Evolutionary conservation across 164 flowering plant genomes (phyloP), one percentile per base, ranked within the genome.

Genomic region (Magnolia changhungtana): DNA sequence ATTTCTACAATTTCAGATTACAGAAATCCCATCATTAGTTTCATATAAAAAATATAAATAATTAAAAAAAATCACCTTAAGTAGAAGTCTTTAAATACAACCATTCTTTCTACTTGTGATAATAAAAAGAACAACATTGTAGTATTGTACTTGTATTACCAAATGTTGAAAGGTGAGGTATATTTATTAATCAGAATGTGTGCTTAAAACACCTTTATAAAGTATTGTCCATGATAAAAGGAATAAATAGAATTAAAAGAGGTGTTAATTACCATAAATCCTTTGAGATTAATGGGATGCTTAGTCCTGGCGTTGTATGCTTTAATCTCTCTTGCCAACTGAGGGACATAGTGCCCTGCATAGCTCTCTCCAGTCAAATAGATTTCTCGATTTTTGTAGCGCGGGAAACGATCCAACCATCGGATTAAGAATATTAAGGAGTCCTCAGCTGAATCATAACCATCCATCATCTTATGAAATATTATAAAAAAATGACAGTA

Each of bases 331-430:
- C 81, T 80, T 6, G 98, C 97, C 72, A 94, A 72, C 78, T 92
- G 98, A 76, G 97, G 97, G 7, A 92, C 96, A 75, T 94, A 92
- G 69, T 94, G 97, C n/a, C 97, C 98, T 1, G 96, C 98, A 58
- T 94, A 94, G 87, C 98, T 94, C 81, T 94, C 98, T 66, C 98
- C 98, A 0, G 92, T 85, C 10, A 94, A 27, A 50, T 88, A 94
- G 8, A 92, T 78, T 27, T 92, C 97, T 8, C 94, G 81, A 55
- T 75, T 24, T 74, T 85, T 86, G 88, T 91, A 94, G 4, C 88
- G 82, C 0, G 95, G 95, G 81, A 95, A 95, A 4, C 94, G 87
- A 4, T 87, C 83, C 83, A 92, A 51, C 97, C 98, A 92, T 49
- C 85, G 81, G 64, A 89, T 73, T n/a, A 95, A 50, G 74, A 95